These are phyloP conservation scores for Aspergillus coremiiformis DNA, from an alignment of 495 filamentous ascomycete genomes.

Conservation along the genomic window DNA sequence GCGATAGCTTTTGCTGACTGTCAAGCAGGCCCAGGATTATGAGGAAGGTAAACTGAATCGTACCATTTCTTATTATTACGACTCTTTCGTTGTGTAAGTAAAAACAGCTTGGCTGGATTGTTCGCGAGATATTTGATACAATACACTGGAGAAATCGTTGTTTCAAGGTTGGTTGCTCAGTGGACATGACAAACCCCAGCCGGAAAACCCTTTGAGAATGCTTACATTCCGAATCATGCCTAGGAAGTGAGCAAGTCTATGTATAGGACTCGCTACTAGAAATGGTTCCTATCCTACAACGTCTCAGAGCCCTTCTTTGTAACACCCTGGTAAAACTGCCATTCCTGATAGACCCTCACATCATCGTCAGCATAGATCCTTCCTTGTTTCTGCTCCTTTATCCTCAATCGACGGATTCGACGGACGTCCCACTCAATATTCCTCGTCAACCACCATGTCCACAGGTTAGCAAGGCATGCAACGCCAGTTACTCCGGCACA, in stretches of 20 bases:
- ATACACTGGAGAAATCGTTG: too few relatives aligned
- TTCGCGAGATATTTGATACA: too few relatives aligned
- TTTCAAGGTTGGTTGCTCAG: too few relatives aligned
- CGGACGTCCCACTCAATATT: constrained; percentile 26
- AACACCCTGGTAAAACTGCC: constrained; percentile 4
- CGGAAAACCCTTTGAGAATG: too few relatives aligned
- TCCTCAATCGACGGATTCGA: constrained; percentile 16
- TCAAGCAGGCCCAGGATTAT: constrained; percentile 9
- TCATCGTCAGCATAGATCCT: constrained; percentile 17
- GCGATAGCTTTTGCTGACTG: constrained; percentile 4
- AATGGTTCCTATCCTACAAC: too few relatives aligned
- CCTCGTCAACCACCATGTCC: constrained; percentile 28
- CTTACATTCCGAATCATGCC: too few relatives aligned
- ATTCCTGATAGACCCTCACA: constrained; percentile 9
- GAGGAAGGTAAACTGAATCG: constrained; percentile 12
- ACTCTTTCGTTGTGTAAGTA: background rate
- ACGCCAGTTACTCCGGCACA: constrained; percentile 15
- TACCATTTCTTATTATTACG: constrained; percentile 14
- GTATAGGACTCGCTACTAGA: too few relatives aligned
- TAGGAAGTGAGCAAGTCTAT: too few relatives aligned
- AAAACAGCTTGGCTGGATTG: too few relatives aligned
- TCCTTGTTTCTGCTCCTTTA: constrained; percentile 17
- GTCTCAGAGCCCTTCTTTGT: background rate
- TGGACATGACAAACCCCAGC: too few relatives aligned
- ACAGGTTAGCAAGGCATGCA: constrained; percentile 18